A percentile compares a stretch with the other conserved stretches of the same genome.
These are phyloP conservation scores for Exophiala xenobiotica DNA, from an alignment of 2,329 filamentous ascomycete genomes.

Conservation along the genomic window DNA sequence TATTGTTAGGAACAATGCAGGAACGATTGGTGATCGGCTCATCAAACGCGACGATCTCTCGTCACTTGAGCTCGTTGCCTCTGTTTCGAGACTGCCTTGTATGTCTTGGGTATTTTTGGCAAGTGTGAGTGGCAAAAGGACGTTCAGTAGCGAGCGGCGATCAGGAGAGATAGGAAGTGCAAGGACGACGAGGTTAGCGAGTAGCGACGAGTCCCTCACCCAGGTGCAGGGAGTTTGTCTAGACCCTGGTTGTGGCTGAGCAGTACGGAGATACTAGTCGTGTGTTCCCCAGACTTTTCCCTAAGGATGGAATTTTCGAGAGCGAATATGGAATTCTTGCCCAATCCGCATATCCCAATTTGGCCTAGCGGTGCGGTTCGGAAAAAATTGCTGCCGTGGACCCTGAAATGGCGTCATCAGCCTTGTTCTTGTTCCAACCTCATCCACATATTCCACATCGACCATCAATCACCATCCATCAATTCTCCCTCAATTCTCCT, in stretches of 20 bases:
- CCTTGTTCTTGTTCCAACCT: constrained; percentile 23
- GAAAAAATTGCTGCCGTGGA: constrained; percentile 12
- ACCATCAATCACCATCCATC: no score
- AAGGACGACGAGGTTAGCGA: background rate
- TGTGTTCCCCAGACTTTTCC: constrained; percentile 4
- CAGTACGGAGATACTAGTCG: constrained; percentile 7
- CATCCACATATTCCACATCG: no score
- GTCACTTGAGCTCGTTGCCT: background rate
- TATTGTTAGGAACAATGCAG: constrained; percentile 3
- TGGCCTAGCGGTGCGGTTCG: background rate
- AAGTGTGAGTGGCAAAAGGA: background rate
- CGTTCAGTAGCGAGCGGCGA: background rate
- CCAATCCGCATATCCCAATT: constrained; percentile 1
- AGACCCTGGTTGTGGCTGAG: constrained; percentile 17
- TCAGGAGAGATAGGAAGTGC: constrained; percentile 1
- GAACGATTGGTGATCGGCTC: constrained; percentile 1
- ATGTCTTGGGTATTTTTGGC: constrained; percentile 3
- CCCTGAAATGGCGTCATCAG: background rate
- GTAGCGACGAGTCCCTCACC: no score
- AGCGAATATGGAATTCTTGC: constrained; percentile 10
- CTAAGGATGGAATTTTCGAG: constrained; percentile 4
- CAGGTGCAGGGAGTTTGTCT: background rate
- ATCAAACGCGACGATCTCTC: background rate
- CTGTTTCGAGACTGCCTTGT: background rate
- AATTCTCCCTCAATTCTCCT: no score